Base-by-base conservation (phyloP, 306 rosid genomes). In the Quercus engelmannii region DNA sequence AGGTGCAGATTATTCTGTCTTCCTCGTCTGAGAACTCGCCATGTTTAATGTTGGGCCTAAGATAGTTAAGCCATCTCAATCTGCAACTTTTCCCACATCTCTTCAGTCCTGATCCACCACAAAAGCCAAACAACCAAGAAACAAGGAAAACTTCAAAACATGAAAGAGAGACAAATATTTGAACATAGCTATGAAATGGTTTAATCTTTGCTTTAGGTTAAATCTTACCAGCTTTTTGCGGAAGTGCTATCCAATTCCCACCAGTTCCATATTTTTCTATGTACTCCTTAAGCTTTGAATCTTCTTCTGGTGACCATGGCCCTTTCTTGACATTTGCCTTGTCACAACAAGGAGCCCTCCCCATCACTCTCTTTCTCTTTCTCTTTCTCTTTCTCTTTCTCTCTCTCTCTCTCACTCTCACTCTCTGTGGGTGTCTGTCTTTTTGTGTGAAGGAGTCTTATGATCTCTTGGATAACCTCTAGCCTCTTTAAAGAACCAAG, bases 321-420 rank as follows among this genome's bases (percentile, higher is more conserved):
- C 98, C 98, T 78, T 86, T 94, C 92, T 94, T 94, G 85, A 94
- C 98, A 74, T 87, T 94, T 55, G 98, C 96, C 83, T 92, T 94
- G 87, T 94, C 98, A 87, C 98, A 94, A 30, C 98, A 94, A 84
- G 98, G 98, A 80, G 97, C 97, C 74, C 98, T 94, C 58, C 98
- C 98, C 98, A 92, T 94, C 43, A 87, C 85, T 84, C 72, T 79
- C 78, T 62, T 46, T 69, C 55, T 72, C 41, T 35, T 1, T 35
- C 41, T 33, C 8, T 33, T 1, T 31, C 35, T 31, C 97, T 62
- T 30, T 63, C 55, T 69, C 75, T 79, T 59, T 71, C 58, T 59
- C 63, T 41, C 33, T 52, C 31, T 62, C 51, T 63, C 55, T 69
- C 75, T 79, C 58, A 79, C 67, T 71, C 58, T 59, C 63, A 54